phyloP scores from a whole-genome alignment of 139 green algal genomes.

The Chlorella vulgaris region DNA sequence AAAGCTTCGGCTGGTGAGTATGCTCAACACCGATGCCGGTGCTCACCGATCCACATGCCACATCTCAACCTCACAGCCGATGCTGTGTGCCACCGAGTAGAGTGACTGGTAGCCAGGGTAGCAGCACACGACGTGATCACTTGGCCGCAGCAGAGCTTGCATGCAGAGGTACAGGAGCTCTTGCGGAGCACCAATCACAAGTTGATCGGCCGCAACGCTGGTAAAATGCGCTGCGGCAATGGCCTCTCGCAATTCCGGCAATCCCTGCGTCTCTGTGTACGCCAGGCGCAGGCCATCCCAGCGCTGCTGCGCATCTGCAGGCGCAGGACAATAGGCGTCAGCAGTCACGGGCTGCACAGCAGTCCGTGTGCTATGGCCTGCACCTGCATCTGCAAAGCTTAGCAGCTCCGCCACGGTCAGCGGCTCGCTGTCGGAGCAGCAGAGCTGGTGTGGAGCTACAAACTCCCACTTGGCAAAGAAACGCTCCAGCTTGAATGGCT shows the following conservation, averaged over 20 bases:
- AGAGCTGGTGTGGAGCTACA: conserved; percentile 56
- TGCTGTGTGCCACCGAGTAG: conserved; percentile 57
- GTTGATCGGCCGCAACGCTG: conserved; percentile 4
- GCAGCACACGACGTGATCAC: conserved; percentile 67
- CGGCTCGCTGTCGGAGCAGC: conserved; percentile 66
- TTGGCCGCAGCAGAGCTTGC: conserved; percentile 65
- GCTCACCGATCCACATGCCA: conserved; percentile 54
- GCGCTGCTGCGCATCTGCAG: conserved; percentile 6
- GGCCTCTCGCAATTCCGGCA: conserved; percentile 58
- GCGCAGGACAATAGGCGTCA: no score
- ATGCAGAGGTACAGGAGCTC: conserved; percentile 27
- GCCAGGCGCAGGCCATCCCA: conserved; percentile 59
- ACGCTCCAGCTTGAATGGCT: conserved; percentile 38
- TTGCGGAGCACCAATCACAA: conserved; percentile 38
- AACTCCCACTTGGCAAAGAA: conserved; percentile 80
- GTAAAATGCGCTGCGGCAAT: conserved; percentile 34
- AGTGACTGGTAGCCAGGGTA: conserved; percentile 82
- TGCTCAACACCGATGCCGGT: neutral
- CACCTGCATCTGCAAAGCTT: conserved; percentile 50
- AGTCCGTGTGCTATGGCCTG: no score
- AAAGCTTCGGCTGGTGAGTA: neutral
- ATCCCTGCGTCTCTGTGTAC: conserved; percentile 70
- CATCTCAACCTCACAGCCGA: conserved; percentile 56
- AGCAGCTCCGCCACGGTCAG: conserved; percentile 61
- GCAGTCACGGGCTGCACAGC: no score